Conservation (phyloP, 495 filamentous ascomycete genomes). For the Thermochaetoides thermophila region DNA sequence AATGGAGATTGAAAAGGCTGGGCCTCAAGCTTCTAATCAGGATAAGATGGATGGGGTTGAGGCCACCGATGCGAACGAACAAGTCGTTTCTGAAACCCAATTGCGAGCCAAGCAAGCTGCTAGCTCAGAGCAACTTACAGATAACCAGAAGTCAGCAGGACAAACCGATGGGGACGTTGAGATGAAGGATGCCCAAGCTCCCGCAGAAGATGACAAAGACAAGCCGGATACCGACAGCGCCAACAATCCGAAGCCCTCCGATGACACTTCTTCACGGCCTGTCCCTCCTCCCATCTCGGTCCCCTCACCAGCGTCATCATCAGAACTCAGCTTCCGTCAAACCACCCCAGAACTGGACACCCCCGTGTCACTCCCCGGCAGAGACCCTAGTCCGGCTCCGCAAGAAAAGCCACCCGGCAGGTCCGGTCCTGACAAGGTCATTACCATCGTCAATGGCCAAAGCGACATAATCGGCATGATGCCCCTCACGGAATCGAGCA, state of each 20-base stretch:
- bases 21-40: too few relatives aligned
- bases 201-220: neutral
- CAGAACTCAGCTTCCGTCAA: constrained; percentile 3
- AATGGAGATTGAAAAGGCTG: too few relatives aligned
- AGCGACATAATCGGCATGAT: constrained; percentile 10
- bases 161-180: neutral
- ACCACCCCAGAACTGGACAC: constrained; percentile 2
- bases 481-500: constrained; percentile 3
- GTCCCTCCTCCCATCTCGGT: too few relatives aligned
- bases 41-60: neutral
- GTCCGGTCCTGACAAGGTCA: too few relatives aligned
- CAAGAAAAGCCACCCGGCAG: neutral
- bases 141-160: neutral
- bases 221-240: neutral
- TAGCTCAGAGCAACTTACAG: neutral
- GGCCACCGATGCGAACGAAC: neutral
- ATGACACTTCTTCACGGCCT: too few relatives aligned
- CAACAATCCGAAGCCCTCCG: neutral
- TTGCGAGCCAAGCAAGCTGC: too few relatives aligned
- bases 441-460: constrained; percentile 7
- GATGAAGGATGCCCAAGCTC: neutral
- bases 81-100: too few relatives aligned
- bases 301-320: neutral
- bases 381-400: too few relatives aligned
- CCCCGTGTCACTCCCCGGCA: neutral